Conservation (phyloP, 148 eudicot species). For the Amaranthus cruentus region DNA sequence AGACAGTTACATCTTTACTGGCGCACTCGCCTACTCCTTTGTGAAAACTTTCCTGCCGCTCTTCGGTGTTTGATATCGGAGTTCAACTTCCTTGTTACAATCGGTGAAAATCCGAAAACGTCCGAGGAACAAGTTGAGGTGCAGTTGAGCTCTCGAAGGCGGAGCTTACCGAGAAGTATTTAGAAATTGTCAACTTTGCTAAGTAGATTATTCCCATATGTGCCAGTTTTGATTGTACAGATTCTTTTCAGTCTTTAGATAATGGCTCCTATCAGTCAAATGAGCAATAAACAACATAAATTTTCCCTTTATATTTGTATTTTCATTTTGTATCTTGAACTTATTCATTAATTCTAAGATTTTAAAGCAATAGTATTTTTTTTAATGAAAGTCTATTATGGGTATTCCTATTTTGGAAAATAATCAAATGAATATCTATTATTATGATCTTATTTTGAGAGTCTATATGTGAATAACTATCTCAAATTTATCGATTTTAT, state of each 20-base stretch:
- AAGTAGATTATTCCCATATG: conserved; percentile 6
- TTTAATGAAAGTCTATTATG: too few relatives aligned
- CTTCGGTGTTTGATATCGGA: conserved; percentile 56
- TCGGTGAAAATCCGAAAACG: neutral
- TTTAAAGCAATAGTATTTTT: neutral
- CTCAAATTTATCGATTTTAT: too few relatives aligned
- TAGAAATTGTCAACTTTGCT: neutral
- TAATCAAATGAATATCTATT: too few relatives aligned
- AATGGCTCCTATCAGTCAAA: neutral
- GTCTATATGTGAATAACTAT: too few relatives aligned
- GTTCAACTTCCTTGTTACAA: neutral
- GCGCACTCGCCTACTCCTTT: conserved; percentile 86
- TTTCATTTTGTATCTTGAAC: neutral
- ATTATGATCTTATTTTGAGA: too few relatives aligned
- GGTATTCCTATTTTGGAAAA: too few relatives aligned
- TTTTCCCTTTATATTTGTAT: neutral
- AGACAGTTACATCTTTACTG: conserved; percentile 94
- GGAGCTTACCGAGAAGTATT: neutral
- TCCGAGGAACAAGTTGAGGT: neutral
- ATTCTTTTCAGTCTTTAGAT: neutral
- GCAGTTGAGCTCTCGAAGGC: neutral
- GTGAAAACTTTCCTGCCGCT: conserved; percentile 61
- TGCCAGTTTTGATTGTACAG: conserved; percentile 19
- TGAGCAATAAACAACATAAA: neutral
- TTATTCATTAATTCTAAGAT: neutral